Evolutionary conservation across 176 grass and related monocot species (phyloP).

Genomic region (Musa acuminata): DNA sequence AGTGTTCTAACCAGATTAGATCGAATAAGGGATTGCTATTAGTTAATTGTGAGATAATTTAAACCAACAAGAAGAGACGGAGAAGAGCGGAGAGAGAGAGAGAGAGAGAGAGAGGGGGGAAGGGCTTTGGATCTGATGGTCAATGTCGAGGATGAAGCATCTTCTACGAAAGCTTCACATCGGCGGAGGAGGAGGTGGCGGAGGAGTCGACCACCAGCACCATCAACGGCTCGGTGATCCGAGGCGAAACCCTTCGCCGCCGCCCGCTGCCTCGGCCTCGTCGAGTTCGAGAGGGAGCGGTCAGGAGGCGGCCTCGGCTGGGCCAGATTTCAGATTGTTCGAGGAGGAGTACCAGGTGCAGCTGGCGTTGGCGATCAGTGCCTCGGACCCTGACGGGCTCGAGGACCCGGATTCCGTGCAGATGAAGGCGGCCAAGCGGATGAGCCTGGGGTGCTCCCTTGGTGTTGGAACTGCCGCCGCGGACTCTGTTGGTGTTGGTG

Average conservation of each 20-base stretch:
- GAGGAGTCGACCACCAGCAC: constrained; percentile 24
- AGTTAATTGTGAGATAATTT: not conserved
- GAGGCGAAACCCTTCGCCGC: not conserved
- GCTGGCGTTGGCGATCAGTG: constrained; percentile 75
- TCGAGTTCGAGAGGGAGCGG: constrained; percentile 1
- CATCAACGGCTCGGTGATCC: constrained; percentile 23
- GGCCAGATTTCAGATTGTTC: constrained; percentile 28
- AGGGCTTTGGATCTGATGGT: constrained; percentile 29
- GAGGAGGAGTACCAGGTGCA: constrained; percentile 97
- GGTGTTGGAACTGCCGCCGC: not conserved
- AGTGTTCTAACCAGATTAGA: not conserved
- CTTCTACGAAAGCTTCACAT: constrained; percentile 93
- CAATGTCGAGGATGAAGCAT: constrained; percentile 93
- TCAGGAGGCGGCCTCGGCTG: constrained; percentile 10
- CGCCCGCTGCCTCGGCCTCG: constrained; percentile 9
- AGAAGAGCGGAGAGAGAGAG: not conserved
- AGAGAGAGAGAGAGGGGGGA: not conserved
- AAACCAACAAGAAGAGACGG: not conserved
- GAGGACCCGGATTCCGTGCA: constrained; percentile 92
- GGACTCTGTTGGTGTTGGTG: constrained; percentile 6
- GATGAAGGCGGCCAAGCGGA: constrained; percentile 85
- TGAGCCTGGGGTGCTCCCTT: constrained; percentile 51
- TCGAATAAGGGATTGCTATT: not conserved
- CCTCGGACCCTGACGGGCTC: constrained; percentile 67
- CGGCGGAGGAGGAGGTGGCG: constrained; percentile 28